Conservation (phyloP, 2,329 filamentous ascomycete genomes). For the Hymenoscyphus infarciens region DNA sequence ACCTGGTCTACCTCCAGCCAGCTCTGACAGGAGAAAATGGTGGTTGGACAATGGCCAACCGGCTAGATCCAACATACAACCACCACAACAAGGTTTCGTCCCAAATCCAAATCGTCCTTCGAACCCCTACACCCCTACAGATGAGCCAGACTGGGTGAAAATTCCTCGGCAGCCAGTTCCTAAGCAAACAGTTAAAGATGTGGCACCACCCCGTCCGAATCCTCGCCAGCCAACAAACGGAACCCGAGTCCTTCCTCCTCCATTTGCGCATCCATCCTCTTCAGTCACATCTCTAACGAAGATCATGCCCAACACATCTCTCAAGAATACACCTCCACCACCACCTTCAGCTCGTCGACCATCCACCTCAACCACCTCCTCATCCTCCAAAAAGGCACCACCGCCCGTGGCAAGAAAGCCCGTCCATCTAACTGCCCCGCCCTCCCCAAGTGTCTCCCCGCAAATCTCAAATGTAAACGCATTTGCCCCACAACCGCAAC, state of each 20-base stretch:
- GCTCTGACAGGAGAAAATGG: conserved; percentile 67
- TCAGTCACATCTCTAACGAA: conserved; percentile 18
- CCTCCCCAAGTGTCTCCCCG: conserved; percentile 22
- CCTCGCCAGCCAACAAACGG: conserved; percentile 20
- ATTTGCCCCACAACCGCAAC: conserved; percentile 13
- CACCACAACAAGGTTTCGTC: conserved; percentile 59
- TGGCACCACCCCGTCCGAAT: conserved; percentile 19
- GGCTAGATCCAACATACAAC: conserved; percentile 67
- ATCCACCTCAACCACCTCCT: conserved; percentile 28
- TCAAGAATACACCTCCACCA: conserved; percentile 16
- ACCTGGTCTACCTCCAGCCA: conserved; percentile 67
- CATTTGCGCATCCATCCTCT: conserved; percentile 22
- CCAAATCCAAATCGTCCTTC: conserved; percentile 71
- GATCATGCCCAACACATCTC: conserved; percentile 21
- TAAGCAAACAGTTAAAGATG: conserved; percentile 4
- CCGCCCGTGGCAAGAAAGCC: conserved; percentile 36
- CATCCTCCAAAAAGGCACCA: conserved; percentile 30
- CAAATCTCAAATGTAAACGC: conserved; percentile 21
- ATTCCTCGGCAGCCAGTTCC: conserved; percentile 43
- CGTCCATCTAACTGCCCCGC: conserved; percentile 30
- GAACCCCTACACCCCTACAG: conserved; percentile 74
- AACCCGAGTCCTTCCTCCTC: conserved; percentile 32
- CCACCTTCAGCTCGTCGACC: conserved; percentile 24
- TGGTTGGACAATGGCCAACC: conserved; percentile 69
- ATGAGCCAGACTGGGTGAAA: conserved; percentile 82